Percentiles rank a stretch among this genome's conserved stretches.
phyloP scores from a whole-genome alignment of 768 basidiomycete genomes.

The Tremella fuciformis region DNA sequence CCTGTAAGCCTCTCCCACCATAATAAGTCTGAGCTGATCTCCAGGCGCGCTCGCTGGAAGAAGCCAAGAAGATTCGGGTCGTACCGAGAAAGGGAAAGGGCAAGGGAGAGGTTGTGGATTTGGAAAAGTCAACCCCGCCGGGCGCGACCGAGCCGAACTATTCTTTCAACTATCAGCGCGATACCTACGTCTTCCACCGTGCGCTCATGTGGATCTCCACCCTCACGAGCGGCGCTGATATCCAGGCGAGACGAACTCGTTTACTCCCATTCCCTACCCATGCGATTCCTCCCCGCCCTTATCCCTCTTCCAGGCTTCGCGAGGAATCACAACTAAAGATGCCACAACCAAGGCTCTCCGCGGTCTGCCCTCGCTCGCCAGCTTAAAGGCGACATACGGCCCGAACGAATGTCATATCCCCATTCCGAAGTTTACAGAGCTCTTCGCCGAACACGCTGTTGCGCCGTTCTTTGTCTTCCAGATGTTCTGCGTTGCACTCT shows the following conservation, averaged over 20 bases:
- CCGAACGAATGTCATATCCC: constrained; percentile 96
- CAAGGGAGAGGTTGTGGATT: constrained; percentile 78
- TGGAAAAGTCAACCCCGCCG: constrained; percentile 60
- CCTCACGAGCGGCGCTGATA: neutral
- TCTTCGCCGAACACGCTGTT: constrained; percentile 93
- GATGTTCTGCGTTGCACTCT: constrained; percentile 92
- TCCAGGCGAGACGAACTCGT: constrained; percentile 57
- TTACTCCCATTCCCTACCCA: constrained; percentile 83
- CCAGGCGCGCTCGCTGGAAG: constrained; percentile 63
- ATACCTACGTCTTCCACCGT: constrained; percentile 74
- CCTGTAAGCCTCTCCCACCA: constrained; percentile 56
- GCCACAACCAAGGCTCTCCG: constrained; percentile 18
- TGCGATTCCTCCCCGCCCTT: constrained; percentile 69
- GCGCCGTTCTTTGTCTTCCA: constrained; percentile 99
- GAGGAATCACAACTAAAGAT: constrained; percentile 57
- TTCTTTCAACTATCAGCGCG: constrained; percentile 90
- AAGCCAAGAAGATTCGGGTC: constrained; percentile 77
- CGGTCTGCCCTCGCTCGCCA: constrained; percentile 55
- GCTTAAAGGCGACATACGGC: constrained; percentile 70
- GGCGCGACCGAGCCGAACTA: constrained; percentile 61
- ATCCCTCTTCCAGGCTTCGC: constrained; percentile 59
- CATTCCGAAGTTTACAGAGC: constrained; percentile 84
- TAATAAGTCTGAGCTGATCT: constrained; percentile 9
- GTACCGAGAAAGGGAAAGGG: constrained; percentile 78
- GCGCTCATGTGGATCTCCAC: constrained; percentile 6